Evolutionary conservation across 2,329 filamentous ascomycete genomes (phyloP).

Genomic region (Drechslerella stenobrocha): DNA sequence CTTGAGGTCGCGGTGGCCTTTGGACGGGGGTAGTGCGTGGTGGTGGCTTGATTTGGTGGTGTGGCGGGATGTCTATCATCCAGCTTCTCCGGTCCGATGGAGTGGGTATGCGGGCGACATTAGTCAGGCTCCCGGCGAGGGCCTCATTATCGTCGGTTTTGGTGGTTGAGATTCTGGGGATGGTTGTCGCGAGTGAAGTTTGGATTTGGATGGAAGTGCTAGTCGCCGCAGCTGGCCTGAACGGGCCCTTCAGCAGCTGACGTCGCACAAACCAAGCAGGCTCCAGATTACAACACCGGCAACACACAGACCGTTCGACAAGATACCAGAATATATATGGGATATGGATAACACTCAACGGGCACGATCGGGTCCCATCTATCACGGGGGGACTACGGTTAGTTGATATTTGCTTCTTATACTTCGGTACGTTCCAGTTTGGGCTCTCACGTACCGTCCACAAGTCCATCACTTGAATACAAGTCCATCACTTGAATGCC

Average conservation of each 20-base stretch:
- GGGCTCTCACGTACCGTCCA: no score
- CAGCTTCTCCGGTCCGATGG: slow-evolving; percentile 36
- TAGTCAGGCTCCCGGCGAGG: slow-evolving; percentile 31
- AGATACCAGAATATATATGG: no score
- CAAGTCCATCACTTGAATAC: no score
- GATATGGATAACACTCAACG: no score
- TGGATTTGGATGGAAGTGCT: not conserved
- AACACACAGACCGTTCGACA: no score
- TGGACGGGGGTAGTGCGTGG: not conserved
- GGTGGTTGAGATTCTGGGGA: not conserved
- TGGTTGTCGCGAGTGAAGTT: slow-evolving; percentile 20
- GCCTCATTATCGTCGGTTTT: slow-evolving; percentile 20
- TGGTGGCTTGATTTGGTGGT: not conserved
- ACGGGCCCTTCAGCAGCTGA: slow-evolving; percentile 22
- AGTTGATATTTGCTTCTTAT: no score
- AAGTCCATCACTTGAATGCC: no score
- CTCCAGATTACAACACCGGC: slow-evolving; percentile 23
- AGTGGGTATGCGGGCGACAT: slow-evolving; percentile 29
- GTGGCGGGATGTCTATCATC: slow-evolving; percentile 16
- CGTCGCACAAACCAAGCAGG: slow-evolving; percentile 29
- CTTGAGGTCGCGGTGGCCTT: not conserved
- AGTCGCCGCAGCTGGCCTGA: slow-evolving; percentile 46
- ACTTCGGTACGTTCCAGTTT: no score
- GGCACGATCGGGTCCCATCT: no score
- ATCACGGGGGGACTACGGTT: no score